Evolutionary conservation across 2,329 filamentous ascomycete species (phyloP).

Genomic region (Talaromyces sp.): DNA sequence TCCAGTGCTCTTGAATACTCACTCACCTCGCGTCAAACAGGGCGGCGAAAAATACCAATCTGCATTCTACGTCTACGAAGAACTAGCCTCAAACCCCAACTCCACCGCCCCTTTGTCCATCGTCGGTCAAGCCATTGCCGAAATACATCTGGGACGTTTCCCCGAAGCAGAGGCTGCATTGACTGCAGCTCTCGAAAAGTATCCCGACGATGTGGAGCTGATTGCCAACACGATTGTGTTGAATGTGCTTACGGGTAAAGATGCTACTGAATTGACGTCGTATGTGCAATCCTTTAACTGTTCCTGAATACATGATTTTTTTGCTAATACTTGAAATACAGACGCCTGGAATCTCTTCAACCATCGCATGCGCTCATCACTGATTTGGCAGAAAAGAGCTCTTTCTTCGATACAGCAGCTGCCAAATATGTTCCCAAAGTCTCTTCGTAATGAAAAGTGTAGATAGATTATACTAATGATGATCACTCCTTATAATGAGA

Average conservation of each 20-base stretch:
- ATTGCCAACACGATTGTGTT: slow-evolving; percentile 82
- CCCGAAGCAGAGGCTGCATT: slow-evolving; percentile 88
- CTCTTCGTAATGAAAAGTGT: slow-evolving; percentile 20
- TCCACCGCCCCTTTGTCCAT: slow-evolving; percentile 73
- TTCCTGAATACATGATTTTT: background rate
- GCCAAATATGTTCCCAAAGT: slow-evolving; percentile 85
- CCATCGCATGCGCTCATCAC: slow-evolving; percentile 67
- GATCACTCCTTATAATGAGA: slow-evolving; percentile 3
- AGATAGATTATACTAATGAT: slow-evolving; percentile 7
- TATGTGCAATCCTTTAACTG: slow-evolving; percentile 39
- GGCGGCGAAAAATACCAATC: slow-evolving; percentile 95
- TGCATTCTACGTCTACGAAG: slow-evolving; percentile 96
- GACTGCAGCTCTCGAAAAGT: slow-evolving; percentile 72
- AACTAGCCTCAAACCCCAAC: slow-evolving; percentile 82
- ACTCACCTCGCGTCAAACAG: slow-evolving; percentile 42
- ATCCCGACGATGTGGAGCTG: slow-evolving; percentile 67
- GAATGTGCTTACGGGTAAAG: slow-evolving; percentile 72
- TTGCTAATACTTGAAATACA: slow-evolving; percentile 16
- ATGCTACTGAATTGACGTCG: slow-evolving; percentile 60
- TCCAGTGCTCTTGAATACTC: background rate
- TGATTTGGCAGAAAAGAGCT: slow-evolving; percentile 80
- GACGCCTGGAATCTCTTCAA: slow-evolving; percentile 50
- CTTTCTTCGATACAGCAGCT: slow-evolving; percentile 80
- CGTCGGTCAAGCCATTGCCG: slow-evolving; percentile 83
- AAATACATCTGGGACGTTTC: slow-evolving; percentile 81